A percentile compares a stretch with the other conserved stretches of the same genome.
Conservation (phyloP, 768 basidiomycete species). For the Collybia nuda region DNA sequence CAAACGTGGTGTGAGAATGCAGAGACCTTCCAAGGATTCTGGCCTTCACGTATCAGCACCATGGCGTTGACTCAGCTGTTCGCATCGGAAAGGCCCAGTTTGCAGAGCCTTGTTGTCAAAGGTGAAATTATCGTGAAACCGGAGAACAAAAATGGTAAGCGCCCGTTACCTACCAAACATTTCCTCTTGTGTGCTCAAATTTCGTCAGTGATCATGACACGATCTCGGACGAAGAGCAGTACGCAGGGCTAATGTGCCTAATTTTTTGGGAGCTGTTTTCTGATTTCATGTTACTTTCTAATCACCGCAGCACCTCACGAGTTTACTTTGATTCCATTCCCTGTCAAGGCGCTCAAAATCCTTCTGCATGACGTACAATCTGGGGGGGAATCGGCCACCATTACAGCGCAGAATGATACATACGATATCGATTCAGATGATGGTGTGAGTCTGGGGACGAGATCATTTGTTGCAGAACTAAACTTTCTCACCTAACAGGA, state of each 20-base stretch:
- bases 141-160: constrained; percentile 79
- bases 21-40: constrained; percentile 93
- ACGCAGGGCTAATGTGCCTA: constrained; percentile 27
- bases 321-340: constrained; percentile 86
- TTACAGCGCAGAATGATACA: constrained; percentile 50
- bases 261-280: constrained; percentile 15
- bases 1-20: constrained; percentile 94
- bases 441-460: constrained; percentile 45
- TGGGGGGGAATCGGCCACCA: constrained; percentile 70
- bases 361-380: constrained; percentile 82
- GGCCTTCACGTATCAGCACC: constrained; percentile 85
- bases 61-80: constrained; percentile 80
- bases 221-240: constrained; percentile 88
- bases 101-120: constrained; percentile 76
- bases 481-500: constrained; percentile 43
- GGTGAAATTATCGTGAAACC: constrained; percentile 88
- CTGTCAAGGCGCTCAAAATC: constrained; percentile 89
- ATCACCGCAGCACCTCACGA: constrained; percentile 70
- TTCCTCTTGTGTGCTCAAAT: constrained; percentile 18
- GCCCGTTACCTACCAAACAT: background rate
- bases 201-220: constrained; percentile 89
- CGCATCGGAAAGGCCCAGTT: constrained; percentile 57
- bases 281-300: constrained; percentile 25
- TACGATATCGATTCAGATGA: constrained; percentile 75
- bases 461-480: constrained; percentile 1